Base-by-base conservation (phyloP, 192 early-diverging fungal genomes). In the Coemansia guatemalensis region DNA sequence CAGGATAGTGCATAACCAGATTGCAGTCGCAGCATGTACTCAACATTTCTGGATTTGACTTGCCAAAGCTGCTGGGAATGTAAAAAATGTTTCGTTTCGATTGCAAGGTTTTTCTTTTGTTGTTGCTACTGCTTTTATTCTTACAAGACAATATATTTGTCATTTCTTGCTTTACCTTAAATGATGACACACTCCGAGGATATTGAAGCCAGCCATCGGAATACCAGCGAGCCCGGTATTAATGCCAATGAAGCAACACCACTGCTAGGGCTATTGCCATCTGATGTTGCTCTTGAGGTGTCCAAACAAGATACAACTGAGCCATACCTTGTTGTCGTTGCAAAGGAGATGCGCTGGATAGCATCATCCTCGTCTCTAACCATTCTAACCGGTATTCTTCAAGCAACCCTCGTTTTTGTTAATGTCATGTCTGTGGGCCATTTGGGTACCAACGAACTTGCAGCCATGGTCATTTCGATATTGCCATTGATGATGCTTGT, bases 391-490 rank as follows among this genome's bases (percentile, higher is more conserved):
- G 12, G 62, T 57, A 48, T 89, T 18, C 67, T 90, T 18, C 85
- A 89, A 53, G 83, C 84, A 20, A 85, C 86, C 20, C 69, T 90
- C 49, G 83, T 86, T 60, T 66, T 88, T 57, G 82, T 83, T 32
- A 87, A 83, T 70, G 78, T 88, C 8, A 69, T 89, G 41, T 69
- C 82, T 0, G 73, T 89, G 14, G 85, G 89, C 44, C 88, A 86
- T 55, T 58, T 88, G 20, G 83, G 73, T 6, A 60, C 73, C 7
- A 52, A 57, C 71, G 82, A 88, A 67, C 73, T 90, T 49, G 86
- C 87, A 7, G 85, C 88, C 0, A 82, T 87, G 20, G 82, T 88
- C 0, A 61, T 90, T 20, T 81, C 84, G 1, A 80, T 85, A n/a
- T 74, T 12, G 89, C 87, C 75, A 88, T 54, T 53, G 32, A 49